Evolutionary conservation across 176 grass and related monocot genomes (phyloP).

Genomic region (Juncus inflexus): DNA sequence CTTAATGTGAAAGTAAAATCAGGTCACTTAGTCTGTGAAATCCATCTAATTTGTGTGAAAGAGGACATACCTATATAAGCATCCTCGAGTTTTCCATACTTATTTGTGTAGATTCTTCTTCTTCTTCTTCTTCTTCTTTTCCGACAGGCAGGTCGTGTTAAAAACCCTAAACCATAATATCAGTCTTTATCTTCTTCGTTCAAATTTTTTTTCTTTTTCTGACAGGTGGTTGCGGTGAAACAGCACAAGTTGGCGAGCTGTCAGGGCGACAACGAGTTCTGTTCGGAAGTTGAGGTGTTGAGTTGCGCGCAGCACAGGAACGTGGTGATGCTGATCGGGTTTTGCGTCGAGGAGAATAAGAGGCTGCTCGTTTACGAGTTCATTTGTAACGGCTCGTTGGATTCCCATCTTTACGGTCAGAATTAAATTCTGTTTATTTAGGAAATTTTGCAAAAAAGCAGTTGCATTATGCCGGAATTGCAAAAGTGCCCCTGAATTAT

Average conservation of each 20-base stretch:
- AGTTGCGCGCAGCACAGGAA: slow-evolving; percentile 98
- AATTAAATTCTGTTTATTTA: slow-evolving; percentile 4
- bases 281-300: slow-evolving; percentile 97
- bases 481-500: not conserved
- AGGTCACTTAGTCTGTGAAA: too few species aligned
- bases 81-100: too few species aligned
- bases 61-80: too few species aligned
- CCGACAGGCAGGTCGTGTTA: too few species aligned
- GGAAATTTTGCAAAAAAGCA: not conserved
- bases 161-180: too few species aligned
- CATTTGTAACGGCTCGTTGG: slow-evolving; percentile 97
- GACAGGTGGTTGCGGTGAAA: slow-evolving; percentile 90
- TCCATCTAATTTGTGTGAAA: too few species aligned
- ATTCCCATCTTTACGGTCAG: slow-evolving; percentile 97
- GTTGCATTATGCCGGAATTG: not conserved
- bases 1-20: too few species aligned
- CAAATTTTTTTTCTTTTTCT: too few species aligned
- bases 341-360: slow-evolving; percentile 95
- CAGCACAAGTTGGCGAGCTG: slow-evolving; percentile 97
- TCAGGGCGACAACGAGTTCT: slow-evolving; percentile 95
- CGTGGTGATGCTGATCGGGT: slow-evolving; percentile 98
- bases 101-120: too few species aligned
- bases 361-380: slow-evolving; percentile 97
- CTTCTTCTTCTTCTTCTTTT: too few species aligned
- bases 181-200: too few species aligned